phyloP scores from a whole-genome alignment of 495 filamentous ascomycete genomes.

The Penicillium simplicissimum region DNA sequence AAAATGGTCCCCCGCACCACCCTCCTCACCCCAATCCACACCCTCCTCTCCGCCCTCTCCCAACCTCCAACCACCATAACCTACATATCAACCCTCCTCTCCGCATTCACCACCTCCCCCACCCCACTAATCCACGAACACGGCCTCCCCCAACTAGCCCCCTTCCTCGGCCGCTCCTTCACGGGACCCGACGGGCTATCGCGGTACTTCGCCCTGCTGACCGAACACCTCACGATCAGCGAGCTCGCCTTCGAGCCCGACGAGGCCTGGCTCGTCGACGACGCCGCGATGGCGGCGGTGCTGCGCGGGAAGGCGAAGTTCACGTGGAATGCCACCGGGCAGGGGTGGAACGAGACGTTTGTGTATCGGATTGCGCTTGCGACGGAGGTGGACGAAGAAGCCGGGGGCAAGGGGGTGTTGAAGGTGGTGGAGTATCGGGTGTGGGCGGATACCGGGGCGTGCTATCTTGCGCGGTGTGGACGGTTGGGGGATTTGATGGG shows the following conservation, averaged over 20 bases:
- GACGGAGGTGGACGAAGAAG: slow-evolving; percentile 23
- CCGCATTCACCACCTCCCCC: slow-evolving; percentile 50
- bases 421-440: slow-evolving; percentile 56
- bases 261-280: slow-evolving; percentile 53
- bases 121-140: slow-evolving; percentile 53
- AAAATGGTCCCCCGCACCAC: slow-evolving; percentile 31
- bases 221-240: slow-evolving; percentile 40
- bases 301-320: slow-evolving; percentile 54
- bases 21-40: slow-evolving; percentile 43
- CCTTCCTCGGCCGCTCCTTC: slow-evolving; percentile 60
- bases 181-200: slow-evolving; percentile 46
- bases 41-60: slow-evolving; percentile 51
- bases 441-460: slow-evolving; percentile 67
- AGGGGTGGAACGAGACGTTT: slow-evolving; percentile 62
- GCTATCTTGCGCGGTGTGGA: slow-evolving; percentile 57
- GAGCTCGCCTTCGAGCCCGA: slow-evolving; percentile 52
- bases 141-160: slow-evolving; percentile 59
- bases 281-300: slow-evolving; percentile 41
- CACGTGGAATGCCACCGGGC: slow-evolving; percentile 48
- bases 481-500: slow-evolving; percentile 30
- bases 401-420: slow-evolving; percentile 14
- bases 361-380: slow-evolving; percentile 55
- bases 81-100: slow-evolving; percentile 51
- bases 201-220: slow-evolving; percentile 51
- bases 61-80: slow-evolving; percentile 35